Evolutionary conservation across 2,329 filamentous ascomycete genomes (phyloP).

Genomic region (Thermothelomyces thermophilus): DNA sequence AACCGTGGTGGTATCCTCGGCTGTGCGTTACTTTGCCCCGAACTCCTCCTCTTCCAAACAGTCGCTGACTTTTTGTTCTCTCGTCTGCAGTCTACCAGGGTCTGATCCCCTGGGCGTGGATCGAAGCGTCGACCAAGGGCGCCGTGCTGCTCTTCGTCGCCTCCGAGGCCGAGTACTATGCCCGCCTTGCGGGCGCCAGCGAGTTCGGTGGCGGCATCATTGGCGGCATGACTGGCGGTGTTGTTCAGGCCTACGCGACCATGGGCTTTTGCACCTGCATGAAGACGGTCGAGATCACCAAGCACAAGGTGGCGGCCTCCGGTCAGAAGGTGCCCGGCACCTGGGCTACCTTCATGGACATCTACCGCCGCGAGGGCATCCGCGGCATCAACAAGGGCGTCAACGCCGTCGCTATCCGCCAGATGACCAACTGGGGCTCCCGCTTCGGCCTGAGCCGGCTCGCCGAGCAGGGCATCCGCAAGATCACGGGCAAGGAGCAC

Average conservation of each 20-base stretch:
- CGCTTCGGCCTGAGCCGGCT: conserved; percentile 91
- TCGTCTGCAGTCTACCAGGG: conserved; percentile 87
- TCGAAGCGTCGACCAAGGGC: conserved; percentile 99
- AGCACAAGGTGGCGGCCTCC: conserved; percentile 82
- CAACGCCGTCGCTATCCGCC: conserved; percentile 95
- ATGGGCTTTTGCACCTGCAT: conserved; percentile 99
- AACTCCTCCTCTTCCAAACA: not conserved
- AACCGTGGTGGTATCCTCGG: conserved; percentile 84
- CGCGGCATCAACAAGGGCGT: conserved; percentile 96
- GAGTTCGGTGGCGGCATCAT: conserved; percentile 85
- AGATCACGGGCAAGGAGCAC: conserved; percentile 68
- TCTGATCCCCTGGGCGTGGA: conserved; percentile 99
- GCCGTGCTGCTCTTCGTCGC: conserved; percentile 98
- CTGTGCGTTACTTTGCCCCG: conserved; percentile 57
- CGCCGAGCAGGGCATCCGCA: conserved; percentile 82
- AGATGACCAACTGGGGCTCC: conserved; percentile 99
- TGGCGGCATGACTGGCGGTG: conserved; percentile 87
- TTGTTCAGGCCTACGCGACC: conserved; percentile 96
- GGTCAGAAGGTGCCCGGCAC: conserved; percentile 85
- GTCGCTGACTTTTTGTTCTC: conserved; percentile 27
- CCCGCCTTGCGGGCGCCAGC: conserved; percentile 71
- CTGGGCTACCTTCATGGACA: conserved; percentile 92
- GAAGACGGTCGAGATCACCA: conserved; percentile 99
- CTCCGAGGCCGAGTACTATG: conserved; percentile 95
- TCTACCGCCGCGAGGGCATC: conserved; percentile 92